A percentile compares a stretch with the other conserved stretches of the same genome.
phyloP scores from a whole-genome alignment of 495 filamentous ascomycete species.

The Clohesyomyces aquaticus region DNA sequence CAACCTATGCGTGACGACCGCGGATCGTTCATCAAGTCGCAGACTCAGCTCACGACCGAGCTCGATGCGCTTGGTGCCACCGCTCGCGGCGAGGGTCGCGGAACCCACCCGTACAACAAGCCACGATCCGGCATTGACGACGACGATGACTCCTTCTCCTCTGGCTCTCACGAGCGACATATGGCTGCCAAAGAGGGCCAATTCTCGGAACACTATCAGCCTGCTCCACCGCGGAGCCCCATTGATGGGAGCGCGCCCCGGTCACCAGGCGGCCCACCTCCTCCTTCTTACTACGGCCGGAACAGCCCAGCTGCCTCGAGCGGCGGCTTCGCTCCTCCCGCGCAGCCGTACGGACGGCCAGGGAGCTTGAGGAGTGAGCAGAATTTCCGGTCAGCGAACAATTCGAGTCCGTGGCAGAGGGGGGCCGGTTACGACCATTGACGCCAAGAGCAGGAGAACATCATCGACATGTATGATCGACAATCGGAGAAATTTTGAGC shows the following conservation, averaged over 20 bases:
- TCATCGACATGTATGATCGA: conserved; percentile 42
- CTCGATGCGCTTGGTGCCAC: conserved; percentile 92
- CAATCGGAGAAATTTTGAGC: conserved; percentile 15
- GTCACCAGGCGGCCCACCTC: conserved; percentile 56
- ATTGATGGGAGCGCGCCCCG: conserved; percentile 65
- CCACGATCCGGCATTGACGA: conserved; percentile 75
- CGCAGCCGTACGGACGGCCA: conserved; percentile 20
- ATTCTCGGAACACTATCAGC: conserved; percentile 36
- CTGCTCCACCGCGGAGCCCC: conserved; percentile 59
- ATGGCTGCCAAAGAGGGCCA: conserved; percentile 30
- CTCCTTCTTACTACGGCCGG: conserved; percentile 44
- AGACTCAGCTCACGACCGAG: conserved; percentile 85
- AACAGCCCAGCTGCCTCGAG: conserved; percentile 28
- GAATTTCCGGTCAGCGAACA: conserved; percentile 57
- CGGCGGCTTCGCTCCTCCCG: neutral
- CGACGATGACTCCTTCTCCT: conserved; percentile 39
- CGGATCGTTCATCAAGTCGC: conserved; percentile 97
- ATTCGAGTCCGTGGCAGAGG: conserved; percentile 67
- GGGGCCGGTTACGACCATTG: conserved; percentile 69
- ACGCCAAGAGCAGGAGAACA: conserved; percentile 43
- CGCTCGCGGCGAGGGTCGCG: conserved; percentile 80
- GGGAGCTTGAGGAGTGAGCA: conserved; percentile 33
- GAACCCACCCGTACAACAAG: conserved; percentile 57
- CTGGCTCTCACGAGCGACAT: conserved; percentile 16
- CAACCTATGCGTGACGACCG: conserved; percentile 97